Percentiles rank a stretch among this genome's conserved stretches.
Conservation (phyloP, 345 rosid species). For the Eucalyptus microcorys region DNA sequence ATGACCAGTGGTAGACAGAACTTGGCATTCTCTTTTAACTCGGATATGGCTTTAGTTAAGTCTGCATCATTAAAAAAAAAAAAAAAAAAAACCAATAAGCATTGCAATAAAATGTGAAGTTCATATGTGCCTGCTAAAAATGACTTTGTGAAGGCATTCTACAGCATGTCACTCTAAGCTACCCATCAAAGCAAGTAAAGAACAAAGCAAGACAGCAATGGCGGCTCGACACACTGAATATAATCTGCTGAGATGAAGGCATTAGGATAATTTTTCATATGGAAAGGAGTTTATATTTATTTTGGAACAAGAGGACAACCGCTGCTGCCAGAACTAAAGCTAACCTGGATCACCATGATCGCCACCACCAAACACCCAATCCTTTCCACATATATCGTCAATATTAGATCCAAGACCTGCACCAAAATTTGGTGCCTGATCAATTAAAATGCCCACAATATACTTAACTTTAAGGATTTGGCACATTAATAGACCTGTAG, state of each 20-base stretch:
- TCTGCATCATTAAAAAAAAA: slow-evolving; percentile 23
- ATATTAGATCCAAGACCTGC: slow-evolving; percentile 73
- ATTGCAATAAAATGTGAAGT: neutral
- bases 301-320: too few species aligned
- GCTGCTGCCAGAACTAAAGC: neutral
- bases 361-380: slow-evolving; percentile 63
- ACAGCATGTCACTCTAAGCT: neutral
- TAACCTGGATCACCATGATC: slow-evolving; percentile 94
- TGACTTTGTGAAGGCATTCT: neutral
- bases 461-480: neutral
- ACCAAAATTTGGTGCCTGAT: neutral
- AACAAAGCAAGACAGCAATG: neutral
- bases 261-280: neutral
- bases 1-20: slow-evolving; percentile 41
- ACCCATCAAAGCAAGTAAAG: neutral
- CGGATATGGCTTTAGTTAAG: slow-evolving; percentile 61
- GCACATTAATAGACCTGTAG: slow-evolving; percentile 39
- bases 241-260: neutral
- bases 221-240: neutral
- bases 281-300: neutral
- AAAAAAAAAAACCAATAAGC: neutral
- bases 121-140: neutral
- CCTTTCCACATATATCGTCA: slow-evolving; percentile 77
- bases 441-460: neutral
- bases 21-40: slow-evolving; percentile 34